Evolutionary conservation across 805 yeast genomes (phyloP), one percentile per base, ranked within the genome.

Genomic region (Starmerella potacharoeniae): DNA sequence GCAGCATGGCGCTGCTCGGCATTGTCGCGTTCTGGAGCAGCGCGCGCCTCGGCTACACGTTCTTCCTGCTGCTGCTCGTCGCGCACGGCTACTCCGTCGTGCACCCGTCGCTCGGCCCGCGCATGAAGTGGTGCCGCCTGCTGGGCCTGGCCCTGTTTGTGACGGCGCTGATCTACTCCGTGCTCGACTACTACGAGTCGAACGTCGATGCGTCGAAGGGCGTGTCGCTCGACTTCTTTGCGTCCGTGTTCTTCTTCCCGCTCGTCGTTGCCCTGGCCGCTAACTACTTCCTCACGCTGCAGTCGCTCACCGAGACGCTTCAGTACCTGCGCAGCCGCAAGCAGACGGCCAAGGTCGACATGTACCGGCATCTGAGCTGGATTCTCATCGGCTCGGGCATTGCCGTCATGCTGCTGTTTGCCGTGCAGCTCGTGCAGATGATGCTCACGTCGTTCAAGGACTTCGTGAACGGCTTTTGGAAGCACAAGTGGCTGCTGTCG

Each of bases 1-100:
- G 81, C 48, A 80, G 88, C 62, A 84, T 81, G 59, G 79, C 80
- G 42, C 86, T 89, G 70, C 77, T 88, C 77, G 80, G 80, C 8
- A 78, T 91, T 65, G 78, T 91, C 51, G 83, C 96, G 2, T 68
- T 87, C 35, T 71, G 91, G 68, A 86, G 88, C 66, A 81, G 95
- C 1, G 80, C 81, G 62, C 85, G 93, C 65, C 77, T 87, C 52
- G 83, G 96, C 0, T 86, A 88, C 68, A 86, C 96, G 7, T 84
- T 91, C 70, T 93, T 91, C 72, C 72, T 93, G 64, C 74, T 93
- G 54, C 74, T 91, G 60, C 83, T 88, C 63, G 91, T 93, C 54
- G 77, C 95, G 13, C 74, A 90, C 61, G 99, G 99, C 42, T 93
- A 90, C 70, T 97, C 97, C 59, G 89, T 93, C 49, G 97, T 93